These are phyloP conservation scores for Colletotrichum lindemuthianum DNA, from an alignment of 2,329 filamentous ascomycete species.

Conservation along the genomic window DNA sequence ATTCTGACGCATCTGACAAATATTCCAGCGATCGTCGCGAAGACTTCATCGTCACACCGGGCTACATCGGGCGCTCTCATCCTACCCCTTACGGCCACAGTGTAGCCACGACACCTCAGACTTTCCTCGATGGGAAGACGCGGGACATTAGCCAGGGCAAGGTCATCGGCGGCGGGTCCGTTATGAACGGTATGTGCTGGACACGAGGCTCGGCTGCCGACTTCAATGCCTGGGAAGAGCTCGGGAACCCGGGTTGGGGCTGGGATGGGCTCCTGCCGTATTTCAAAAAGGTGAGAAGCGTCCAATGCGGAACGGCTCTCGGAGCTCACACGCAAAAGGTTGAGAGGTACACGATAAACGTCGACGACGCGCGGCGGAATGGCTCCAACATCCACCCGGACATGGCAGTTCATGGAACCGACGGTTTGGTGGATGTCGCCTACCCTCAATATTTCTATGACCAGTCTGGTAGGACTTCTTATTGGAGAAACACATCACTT, in stretches of 20 bases:
- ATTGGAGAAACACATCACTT: too few species aligned
- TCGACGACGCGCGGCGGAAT: slow-evolving; percentile 38
- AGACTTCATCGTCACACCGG: slow-evolving; percentile 35
- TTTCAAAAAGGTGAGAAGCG: slow-evolving; percentile 53
- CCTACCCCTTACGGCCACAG: slow-evolving; percentile 42
- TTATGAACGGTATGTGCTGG: slow-evolving; percentile 55
- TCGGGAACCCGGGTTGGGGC: slow-evolving; percentile 54
- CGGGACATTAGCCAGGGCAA: slow-evolving; percentile 49
- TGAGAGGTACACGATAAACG: slow-evolving; percentile 47
- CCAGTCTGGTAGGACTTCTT: slow-evolving; percentile 46
- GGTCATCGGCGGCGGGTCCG: slow-evolving; percentile 52
- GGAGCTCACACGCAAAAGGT: slow-evolving; percentile 39
- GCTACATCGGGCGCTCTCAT: slow-evolving; percentile 34
- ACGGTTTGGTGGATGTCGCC: slow-evolving; percentile 49
- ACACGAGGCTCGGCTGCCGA: slow-evolving; percentile 50
- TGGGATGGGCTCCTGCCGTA: slow-evolving; percentile 58
- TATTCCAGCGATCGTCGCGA: slow-evolving; percentile 29
- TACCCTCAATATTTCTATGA: slow-evolving; percentile 52
- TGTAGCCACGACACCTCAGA: slow-evolving; percentile 44
- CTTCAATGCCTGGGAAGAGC: slow-evolving; percentile 54
- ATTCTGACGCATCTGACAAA: background rate
- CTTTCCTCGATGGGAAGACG: slow-evolving; percentile 46
- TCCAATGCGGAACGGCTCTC: background rate
- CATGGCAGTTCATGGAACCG: slow-evolving; percentile 43
- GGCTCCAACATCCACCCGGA: slow-evolving; percentile 42